Conservation (phyloP, 164 flowering plant species). For the Annona squamosa region DNA sequence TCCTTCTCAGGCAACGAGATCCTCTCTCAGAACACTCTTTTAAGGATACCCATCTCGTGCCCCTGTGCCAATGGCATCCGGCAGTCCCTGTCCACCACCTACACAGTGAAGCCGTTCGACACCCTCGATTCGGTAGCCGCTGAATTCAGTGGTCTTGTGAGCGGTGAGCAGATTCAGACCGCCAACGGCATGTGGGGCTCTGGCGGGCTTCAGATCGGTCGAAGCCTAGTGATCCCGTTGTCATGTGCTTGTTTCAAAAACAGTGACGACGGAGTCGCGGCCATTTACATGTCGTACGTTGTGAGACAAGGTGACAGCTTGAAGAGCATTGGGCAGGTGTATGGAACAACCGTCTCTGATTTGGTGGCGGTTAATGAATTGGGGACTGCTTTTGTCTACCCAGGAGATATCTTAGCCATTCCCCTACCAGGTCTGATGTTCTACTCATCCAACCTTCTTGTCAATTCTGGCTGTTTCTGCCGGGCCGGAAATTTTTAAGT, state of each 20-base stretch:
- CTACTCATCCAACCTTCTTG: too few relatives aligned
- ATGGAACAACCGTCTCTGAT: slow-evolving; percentile 13
- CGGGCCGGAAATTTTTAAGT: too few relatives aligned
- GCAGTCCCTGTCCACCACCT: slow-evolving; percentile 12
- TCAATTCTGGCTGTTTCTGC: too few relatives aligned
- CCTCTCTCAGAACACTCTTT: slow-evolving; percentile 4
- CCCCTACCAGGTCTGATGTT: slow-evolving; percentile 24
- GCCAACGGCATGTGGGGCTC: slow-evolving; percentile 9
- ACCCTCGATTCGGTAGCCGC: slow-evolving; percentile 17
- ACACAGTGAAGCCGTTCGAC: slow-evolving; percentile 17
- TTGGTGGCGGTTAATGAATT: slow-evolving; percentile 20
- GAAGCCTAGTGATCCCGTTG: slow-evolving; percentile 17
- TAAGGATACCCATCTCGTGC: slow-evolving; percentile 27
- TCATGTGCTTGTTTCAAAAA: slow-evolving; percentile 27
- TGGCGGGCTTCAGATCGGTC: slow-evolving; percentile 9
- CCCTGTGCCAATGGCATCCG: slow-evolving; percentile 30
- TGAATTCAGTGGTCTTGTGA: slow-evolving; percentile 26
- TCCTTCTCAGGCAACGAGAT: slow-evolving; percentile 8
- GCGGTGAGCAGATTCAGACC: slow-evolving; percentile 19
- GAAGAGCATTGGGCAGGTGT: slow-evolving; percentile 13
- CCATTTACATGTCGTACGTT: slow-evolving; percentile 23
- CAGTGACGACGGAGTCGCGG: slow-evolving; percentile 13
- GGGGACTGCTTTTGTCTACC: slow-evolving; percentile 3
- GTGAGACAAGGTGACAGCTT: slow-evolving; percentile 24
- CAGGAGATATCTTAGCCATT: slow-evolving; percentile 25